Base-by-base conservation (phyloP, 140 eudicot species). In the Flaveria floridana region DNA sequence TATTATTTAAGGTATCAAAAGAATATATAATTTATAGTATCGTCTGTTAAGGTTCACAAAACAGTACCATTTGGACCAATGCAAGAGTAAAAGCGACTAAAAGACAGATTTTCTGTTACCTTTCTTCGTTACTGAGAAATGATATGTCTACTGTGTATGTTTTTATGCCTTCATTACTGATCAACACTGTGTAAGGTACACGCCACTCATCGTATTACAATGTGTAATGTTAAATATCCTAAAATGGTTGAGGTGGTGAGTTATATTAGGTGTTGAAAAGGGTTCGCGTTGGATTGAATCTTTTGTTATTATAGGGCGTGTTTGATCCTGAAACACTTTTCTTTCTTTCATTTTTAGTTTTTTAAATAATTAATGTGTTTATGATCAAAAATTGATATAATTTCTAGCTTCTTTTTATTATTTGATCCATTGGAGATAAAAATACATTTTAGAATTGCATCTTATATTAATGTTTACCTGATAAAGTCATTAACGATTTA, bases 1-100 rank as follows among this genome's bases (percentile, higher is more conserved):
- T 75, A 18, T 44, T 19, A 52, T 64, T 72, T 64, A 21, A 39
- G 70, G 28, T 37, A 48, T 63, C 69, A 65, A 55, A 65, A 52
- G 50, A 41, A 15, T 66, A 53, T 48, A 34, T 34, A 56, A 20
- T 18, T 65, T 18, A 39, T 65, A 9, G 71, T 7, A 16, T 0
- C 3, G 8, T 65, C 18, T 39, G 71, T 65, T 39, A 37, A 42
- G 3, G 30, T 39, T 25, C 70, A 34, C 25, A 37, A 47, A n/a
- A 14, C 19, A 34, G 48, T 64, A 64, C 48, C 14, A 2, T 25
- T 8, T 65, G 52, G 48, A 65, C 15, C 28, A 8, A 52, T n/a
- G 16, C 59, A 3, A 14, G 7, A 52, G 21, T n/a, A 34, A 34
- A 34, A 52, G 2, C 21, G 21, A 52, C 19, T 19, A 56, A 16